Evolutionary conservation across 2,329 filamentous ascomycete species (phyloP), one percentile per base, ranked within the genome.

Genomic region (Aureobasidium musti): DNA sequence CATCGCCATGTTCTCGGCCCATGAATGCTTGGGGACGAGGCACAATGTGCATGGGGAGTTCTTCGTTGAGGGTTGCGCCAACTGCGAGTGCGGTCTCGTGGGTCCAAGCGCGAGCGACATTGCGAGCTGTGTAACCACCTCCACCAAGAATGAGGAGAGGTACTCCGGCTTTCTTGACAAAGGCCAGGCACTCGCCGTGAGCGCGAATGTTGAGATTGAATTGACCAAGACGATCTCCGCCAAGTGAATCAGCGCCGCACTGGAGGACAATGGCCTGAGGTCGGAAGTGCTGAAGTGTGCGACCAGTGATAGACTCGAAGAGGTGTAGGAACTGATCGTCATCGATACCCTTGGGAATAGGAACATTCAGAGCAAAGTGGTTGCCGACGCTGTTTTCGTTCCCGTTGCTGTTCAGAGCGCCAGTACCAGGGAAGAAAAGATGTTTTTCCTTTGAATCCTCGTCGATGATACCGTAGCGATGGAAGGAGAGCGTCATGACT

Each of bases 171-270:
- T 83, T 86, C 78, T 98, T 98, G 78, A 93, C 92, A 73, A 90
- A 97, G 59, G 89, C 87, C 67, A 97, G 91, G 77, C 95, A 99
- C 70, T 89, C 89, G 63, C 92, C 94, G 79, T 99, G 95, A 17
- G 93, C 94, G 76, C 92, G 89, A 68, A 99, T 95, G 77, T 97
- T 96, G 68, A 99, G 87, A 76, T 98, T 99, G 84, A 99, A 99
- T 70, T 92, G 90, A 57, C 95, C 95, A 0, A 99, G 86, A 26
- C 95, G 86, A 79, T 99, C 95, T 69, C 95, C 94, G 45, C 93
- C 94, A 0, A 99, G 85, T 47, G 91, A 96, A 81, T 99, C 95
- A 52, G 94, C 95, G 67, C 95, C 95, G 75, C 95, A 98, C 78
- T 99, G 95, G 1, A 99, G 83, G 7, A 96, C 94, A 73, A 99